These are phyloP conservation scores for Epichloe hybrida DNA, from an alignment of 2,329 filamentous ascomycete genomes.

Conservation along the genomic window DNA sequence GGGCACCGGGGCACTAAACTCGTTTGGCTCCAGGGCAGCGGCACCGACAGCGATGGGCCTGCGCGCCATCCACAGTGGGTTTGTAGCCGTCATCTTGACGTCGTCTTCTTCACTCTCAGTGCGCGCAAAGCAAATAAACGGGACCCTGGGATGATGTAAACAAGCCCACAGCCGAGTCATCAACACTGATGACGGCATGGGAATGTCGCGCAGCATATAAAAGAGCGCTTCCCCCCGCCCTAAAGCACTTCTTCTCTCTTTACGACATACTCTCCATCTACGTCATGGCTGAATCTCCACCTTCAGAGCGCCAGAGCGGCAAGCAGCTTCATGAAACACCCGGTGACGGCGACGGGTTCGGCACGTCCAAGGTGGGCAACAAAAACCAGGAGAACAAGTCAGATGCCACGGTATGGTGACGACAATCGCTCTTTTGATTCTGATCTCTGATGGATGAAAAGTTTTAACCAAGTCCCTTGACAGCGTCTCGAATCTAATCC, in stretches of 20 bases:
- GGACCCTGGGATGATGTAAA: too few relatives aligned
- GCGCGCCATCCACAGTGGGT: too few relatives aligned
- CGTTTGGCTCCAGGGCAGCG: neutral
- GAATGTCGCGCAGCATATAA: too few relatives aligned
- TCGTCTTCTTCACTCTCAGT: too few relatives aligned
- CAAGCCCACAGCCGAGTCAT: too few relatives aligned
- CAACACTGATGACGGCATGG: too few relatives aligned
- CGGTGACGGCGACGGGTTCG: slow-evolving; percentile 42
- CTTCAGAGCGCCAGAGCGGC: slow-evolving; percentile 53
- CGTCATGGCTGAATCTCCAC: slow-evolving; percentile 66
- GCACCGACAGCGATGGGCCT: too few relatives aligned
- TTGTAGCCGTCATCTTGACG: too few relatives aligned
- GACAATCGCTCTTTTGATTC: neutral
- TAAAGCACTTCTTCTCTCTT: accelerated
- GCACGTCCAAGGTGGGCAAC: slow-evolving; percentile 39
- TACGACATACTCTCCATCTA: slow-evolving; percentile 14
- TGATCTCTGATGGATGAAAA: neutral
- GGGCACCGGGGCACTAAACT: neutral
- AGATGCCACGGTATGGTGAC: slow-evolving; percentile 33
- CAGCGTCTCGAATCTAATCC: slow-evolving; percentile 52
- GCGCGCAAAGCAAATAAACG: too few relatives aligned
- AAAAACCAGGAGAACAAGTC: slow-evolving; percentile 38
- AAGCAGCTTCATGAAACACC: slow-evolving; percentile 48
- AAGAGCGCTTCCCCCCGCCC: too few relatives aligned
- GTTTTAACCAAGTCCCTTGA: neutral